Percentiles rank a stretch among this genome's conserved stretches.
These are phyloP conservation scores for Barnettozyma salicaria DNA, from an alignment of 805 yeast species.

Conservation along the genomic window DNA sequence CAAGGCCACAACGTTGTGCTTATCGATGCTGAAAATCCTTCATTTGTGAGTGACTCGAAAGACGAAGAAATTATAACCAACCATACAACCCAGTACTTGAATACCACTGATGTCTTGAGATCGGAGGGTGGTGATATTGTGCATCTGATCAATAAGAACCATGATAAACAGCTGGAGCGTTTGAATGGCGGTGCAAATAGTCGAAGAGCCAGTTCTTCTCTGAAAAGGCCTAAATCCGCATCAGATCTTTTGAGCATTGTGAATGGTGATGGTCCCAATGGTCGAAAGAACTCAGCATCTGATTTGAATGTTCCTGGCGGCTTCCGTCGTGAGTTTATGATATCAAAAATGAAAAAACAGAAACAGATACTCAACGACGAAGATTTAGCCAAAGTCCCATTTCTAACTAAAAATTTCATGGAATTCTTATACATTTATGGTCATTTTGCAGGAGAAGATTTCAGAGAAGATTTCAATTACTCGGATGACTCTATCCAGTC, in stretches of 20 bases:
- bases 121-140: conserved; percentile 25
- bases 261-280: conserved; percentile 1
- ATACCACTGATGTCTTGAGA: conserved; percentile 13
- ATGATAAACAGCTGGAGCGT: not conserved
- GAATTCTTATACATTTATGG: conserved; percentile 78
- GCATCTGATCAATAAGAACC: conserved; percentile 17
- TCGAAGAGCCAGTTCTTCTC: not conserved
- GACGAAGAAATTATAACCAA: conserved; percentile 6
- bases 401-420: conserved; percentile 64
- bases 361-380: conserved; percentile 20
- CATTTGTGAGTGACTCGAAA: conserved; percentile 10
- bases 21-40: conserved; percentile 14
- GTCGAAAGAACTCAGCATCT: conserved; percentile 39
- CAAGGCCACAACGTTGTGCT: conserved; percentile 4
- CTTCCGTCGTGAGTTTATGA: conserved; percentile 64
- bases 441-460: conserved; percentile 80
- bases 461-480: conserved; percentile 57
- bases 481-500: conserved; percentile 34
- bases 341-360: conserved; percentile 30
- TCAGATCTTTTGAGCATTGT: conserved; percentile 17
- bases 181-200: not conserved
- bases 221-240: conserved; percentile 19
- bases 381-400: conserved; percentile 34
- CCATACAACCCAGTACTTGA: conserved; percentile 13
- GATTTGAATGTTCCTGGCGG: conserved; percentile 78